Conservation (phyloP, 2,329 filamentous ascomycete species). For the Paramyrothecium sp. region DNA sequence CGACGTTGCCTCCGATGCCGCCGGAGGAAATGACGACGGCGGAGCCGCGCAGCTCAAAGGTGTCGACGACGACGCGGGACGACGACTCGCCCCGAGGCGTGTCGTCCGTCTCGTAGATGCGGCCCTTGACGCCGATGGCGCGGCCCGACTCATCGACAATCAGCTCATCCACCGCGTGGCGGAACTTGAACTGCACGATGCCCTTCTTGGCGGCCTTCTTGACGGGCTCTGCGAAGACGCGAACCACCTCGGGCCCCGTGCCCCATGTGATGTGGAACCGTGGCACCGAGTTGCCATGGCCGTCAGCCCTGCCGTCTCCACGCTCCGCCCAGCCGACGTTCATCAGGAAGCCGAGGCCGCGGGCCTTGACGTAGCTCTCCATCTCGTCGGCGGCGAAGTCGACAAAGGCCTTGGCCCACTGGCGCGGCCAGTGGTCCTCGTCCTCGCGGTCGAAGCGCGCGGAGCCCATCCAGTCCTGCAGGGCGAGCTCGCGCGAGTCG, state of each 20-base stretch:
- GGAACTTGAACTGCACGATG: constrained; percentile 52
- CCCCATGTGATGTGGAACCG: constrained; percentile 64
- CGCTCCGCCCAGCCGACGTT: constrained; percentile 63
- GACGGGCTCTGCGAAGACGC: constrained; percentile 57
- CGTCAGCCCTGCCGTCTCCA: constrained; percentile 52
- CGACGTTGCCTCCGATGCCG: constrained; percentile 61
- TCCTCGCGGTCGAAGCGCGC: constrained; percentile 56
- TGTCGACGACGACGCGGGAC: constrained; percentile 43
- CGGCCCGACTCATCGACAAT: constrained; percentile 50
- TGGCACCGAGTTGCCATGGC: constrained; percentile 62
- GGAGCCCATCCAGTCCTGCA: constrained; percentile 58
- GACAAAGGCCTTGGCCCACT: constrained; percentile 64
- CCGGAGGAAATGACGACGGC: constrained; percentile 56
- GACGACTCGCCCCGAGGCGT: constrained; percentile 50
- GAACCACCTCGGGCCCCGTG: constrained; percentile 58
- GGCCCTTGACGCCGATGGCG: constrained; percentile 52
- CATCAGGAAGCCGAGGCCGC: constrained; percentile 50
- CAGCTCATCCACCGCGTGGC: constrained; percentile 57
- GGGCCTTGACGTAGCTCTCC: constrained; percentile 54
- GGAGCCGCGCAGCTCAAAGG: constrained; percentile 52
- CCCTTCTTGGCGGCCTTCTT: constrained; percentile 50
- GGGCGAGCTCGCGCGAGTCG: constrained; percentile 54
- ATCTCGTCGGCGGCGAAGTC: constrained; percentile 59
- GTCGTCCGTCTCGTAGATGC: constrained; percentile 50
- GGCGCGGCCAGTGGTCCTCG: constrained; percentile 57